Evolutionary conservation across 345 rosid species (phyloP).

Genomic region (Raphanus raphanistrum): DNA sequence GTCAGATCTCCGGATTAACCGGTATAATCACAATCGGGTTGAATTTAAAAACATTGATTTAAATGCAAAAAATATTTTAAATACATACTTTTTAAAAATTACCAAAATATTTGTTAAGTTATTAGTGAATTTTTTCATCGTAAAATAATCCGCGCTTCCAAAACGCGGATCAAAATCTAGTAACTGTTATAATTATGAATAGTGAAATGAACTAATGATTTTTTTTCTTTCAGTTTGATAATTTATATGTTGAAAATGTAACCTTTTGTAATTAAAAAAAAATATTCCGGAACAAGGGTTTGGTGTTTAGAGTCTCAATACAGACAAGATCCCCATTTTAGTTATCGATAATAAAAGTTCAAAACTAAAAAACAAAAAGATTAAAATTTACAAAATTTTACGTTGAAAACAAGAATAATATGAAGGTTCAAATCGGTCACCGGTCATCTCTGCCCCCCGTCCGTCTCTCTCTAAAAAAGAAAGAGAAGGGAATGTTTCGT

Average conservation of each 20-base stretch:
- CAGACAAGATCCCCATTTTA: constrained; percentile 24
- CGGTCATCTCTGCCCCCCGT: not conserved
- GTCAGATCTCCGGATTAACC: too few species aligned
- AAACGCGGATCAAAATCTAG: too few species aligned
- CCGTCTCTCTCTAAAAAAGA: constrained; percentile 5
- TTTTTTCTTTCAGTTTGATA: not conserved
- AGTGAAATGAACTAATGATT: not conserved
- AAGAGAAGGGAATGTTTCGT: constrained; percentile 34
- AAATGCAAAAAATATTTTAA: too few species aligned
- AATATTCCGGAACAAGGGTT: not conserved
- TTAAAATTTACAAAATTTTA: not conserved
- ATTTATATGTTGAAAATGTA: not conserved
- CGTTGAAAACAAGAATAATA: not conserved
- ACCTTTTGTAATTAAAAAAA: not conserved
- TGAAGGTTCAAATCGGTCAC: constrained; percentile 14
- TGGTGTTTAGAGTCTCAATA: constrained; percentile 2
- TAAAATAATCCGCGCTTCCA: too few species aligned
- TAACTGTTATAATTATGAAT: not conserved
- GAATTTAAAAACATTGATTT: too few species aligned
- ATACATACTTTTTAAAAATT: too few species aligned
- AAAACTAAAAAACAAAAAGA: too few species aligned
- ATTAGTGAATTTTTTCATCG: too few species aligned
- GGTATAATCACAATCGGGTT: too few species aligned
- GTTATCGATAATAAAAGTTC: not conserved
- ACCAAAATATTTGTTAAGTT: too few species aligned